Evolutionary conservation across 2,329 filamentous ascomycete genomes (phyloP), one percentile per base, ranked within the genome.

Genomic region (Amauroascus niger): DNA sequence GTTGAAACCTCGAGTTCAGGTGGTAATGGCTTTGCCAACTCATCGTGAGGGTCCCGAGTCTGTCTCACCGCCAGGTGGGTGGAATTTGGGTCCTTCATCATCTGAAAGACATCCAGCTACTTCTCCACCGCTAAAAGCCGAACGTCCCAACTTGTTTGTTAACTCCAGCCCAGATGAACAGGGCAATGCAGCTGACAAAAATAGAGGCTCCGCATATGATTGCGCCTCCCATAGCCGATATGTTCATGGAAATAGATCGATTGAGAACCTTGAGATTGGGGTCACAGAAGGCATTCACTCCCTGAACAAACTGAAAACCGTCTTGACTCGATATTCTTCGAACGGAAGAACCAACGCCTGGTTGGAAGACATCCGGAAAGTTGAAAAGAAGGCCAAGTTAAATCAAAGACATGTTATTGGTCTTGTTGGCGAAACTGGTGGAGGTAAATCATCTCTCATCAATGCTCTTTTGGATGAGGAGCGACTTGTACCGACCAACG

Each of bases 401-500:
- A 67, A 64, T 24, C 74, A 72, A 9, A 67, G 69, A 14, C 71
- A 72, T 1, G 70, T 83, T 0, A 71, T 84, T 16, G 81, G 80
- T 5, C 76, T 84, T 0, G 75, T 81, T 2, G 81, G 81, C 0
- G 79, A 76, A 52, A 84, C 82, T 0, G 80, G 81, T 0, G 76
- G 78, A 1, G 81, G 81, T 0, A 85, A 84, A 61, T 79, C 75
- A 18, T 80, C 77, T 1, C 69, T 83, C 0, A 82, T 84, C 63
- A 84, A 84, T 60, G 80, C 81, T 0, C 61, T 84, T 32, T 69
- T 84, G 0, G 79, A 83, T 28, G 78, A 84, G 59, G 79, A 83
- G 57, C 70, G 75, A n/a, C 66, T 79, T 14, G 71, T 73, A 0
- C 74, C 76, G 0, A 80, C 77, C 0, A 79, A 78, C 58, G 79